These are phyloP conservation scores for Leishmania aethiopica DNA, from an alignment of 208 protist genomes.

Conservation along the genomic window DNA sequence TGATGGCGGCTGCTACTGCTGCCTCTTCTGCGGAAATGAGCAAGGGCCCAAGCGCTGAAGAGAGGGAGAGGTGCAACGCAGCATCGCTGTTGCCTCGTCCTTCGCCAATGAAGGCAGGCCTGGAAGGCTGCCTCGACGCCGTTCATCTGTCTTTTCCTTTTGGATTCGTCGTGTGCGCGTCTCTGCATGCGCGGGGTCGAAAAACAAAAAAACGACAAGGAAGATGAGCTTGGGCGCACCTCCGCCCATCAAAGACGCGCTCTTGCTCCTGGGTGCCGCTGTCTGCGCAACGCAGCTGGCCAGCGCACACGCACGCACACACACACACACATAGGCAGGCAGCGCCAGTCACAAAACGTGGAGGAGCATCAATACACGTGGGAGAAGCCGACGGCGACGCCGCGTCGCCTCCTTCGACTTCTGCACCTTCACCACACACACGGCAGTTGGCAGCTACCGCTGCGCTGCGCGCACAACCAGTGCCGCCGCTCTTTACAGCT, in stretches of 20 bases:
- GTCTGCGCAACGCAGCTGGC: background rate
- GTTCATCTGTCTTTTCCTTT: background rate
- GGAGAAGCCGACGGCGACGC: conserved; percentile 3
- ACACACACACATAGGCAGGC: background rate
- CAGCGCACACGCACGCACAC: conserved; percentile 24
- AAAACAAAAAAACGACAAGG: background rate
- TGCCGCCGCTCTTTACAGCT: background rate
- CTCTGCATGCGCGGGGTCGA: background rate
- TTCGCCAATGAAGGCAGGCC: background rate
- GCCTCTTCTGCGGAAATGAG: background rate
- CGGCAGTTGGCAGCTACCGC: background rate
- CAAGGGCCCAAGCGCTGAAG: background rate
- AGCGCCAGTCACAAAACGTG: background rate
- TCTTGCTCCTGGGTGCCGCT: background rate
- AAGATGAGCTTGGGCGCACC: background rate
- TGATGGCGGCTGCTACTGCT: background rate
- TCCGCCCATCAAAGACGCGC: background rate
- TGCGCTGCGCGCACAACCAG: background rate
- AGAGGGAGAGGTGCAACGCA: background rate
- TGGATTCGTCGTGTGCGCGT: background rate
- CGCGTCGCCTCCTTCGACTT: background rate
- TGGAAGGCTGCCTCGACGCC: background rate
- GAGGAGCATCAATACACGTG: background rate
- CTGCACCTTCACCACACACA: background rate
- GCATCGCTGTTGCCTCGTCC: background rate